Conservation (phyloP, 257 asterid species). For the Plantago elongata region DNA sequence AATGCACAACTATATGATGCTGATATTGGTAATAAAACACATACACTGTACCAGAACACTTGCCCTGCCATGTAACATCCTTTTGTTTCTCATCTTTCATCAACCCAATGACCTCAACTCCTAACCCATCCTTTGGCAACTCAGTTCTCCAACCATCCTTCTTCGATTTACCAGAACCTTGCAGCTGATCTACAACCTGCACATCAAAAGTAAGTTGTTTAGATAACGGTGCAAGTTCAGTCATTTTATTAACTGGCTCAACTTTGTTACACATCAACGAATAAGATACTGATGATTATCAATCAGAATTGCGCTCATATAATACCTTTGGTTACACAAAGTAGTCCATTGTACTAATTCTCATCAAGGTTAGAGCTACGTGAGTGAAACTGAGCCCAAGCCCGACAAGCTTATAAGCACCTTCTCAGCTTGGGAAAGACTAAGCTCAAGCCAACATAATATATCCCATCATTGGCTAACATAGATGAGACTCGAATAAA, state of each 20-base stretch:
- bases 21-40: slow-evolving; percentile 31
- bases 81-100: slow-evolving; percentile 79
- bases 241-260: background rate
- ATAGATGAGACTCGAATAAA: no score
- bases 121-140: slow-evolving; percentile 69
- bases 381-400: background rate
- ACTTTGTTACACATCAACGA: slow-evolving; percentile 1
- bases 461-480: no score
- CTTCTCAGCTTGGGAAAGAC: background rate
- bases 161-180: slow-evolving; percentile 79
- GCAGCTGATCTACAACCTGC: slow-evolving; percentile 86
- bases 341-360: background rate
- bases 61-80: slow-evolving; percentile 92
- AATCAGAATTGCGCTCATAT: background rate
- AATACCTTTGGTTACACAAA: background rate
- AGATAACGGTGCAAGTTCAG: slow-evolving; percentile 8
- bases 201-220: slow-evolving; percentile 10
- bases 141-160: slow-evolving; percentile 82
- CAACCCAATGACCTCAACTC: slow-evolving; percentile 58
- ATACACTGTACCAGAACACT: slow-evolving; percentile 99
- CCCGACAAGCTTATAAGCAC: background rate
- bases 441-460: background rate
- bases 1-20: slow-evolving; percentile 13
- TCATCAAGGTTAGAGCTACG: background rate
- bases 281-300: background rate